These are phyloP conservation scores for Barbatosphaeria neglecta DNA, from an alignment of 495 filamentous ascomycete species.

Conservation along the genomic window DNA sequence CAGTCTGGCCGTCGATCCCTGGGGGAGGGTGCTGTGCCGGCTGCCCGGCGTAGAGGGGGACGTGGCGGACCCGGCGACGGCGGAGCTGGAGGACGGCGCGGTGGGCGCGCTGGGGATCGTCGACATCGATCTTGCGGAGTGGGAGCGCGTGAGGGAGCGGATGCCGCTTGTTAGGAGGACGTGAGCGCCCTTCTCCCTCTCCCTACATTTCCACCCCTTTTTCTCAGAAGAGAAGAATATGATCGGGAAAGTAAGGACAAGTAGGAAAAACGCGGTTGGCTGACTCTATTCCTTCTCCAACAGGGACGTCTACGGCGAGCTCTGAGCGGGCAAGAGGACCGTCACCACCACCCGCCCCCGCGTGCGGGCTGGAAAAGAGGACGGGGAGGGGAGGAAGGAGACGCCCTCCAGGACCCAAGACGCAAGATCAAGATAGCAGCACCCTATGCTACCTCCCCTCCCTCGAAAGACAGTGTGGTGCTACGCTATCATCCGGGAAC, in stretches of 20 bases:
- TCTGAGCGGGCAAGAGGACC: conserved; percentile 30
- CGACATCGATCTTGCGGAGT: conserved; percentile 33
- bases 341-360: background rate
- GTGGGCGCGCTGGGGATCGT: conserved; percentile 34
- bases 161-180: conserved; percentile 52
- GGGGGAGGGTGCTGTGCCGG: conserved; percentile 65
- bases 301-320: conserved; percentile 49
- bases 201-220: background rate
- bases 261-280: background rate
- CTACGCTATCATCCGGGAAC: too few species aligned
- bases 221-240: too few species aligned
- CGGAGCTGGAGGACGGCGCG: conserved; percentile 13
- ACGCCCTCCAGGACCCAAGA: too few species aligned
- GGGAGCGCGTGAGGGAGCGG: conserved; percentile 39
- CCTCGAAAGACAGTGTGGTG: too few species aligned
- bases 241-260: too few species aligned
- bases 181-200: conserved; percentile 13
- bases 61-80: conserved; percentile 2
- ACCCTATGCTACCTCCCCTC: too few species aligned
- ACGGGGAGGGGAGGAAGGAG: too few species aligned
- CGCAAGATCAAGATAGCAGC: too few species aligned
- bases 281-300: background rate
- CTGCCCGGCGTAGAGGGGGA: conserved; percentile 46
- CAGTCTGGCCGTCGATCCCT: conserved; percentile 78
- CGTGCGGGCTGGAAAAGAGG: too few species aligned